Evolutionary conservation across 2,329 filamentous ascomycete genomes (phyloP), one percentile per base, ranked within the genome.

Genomic region (Fusarium subglutinans): DNA sequence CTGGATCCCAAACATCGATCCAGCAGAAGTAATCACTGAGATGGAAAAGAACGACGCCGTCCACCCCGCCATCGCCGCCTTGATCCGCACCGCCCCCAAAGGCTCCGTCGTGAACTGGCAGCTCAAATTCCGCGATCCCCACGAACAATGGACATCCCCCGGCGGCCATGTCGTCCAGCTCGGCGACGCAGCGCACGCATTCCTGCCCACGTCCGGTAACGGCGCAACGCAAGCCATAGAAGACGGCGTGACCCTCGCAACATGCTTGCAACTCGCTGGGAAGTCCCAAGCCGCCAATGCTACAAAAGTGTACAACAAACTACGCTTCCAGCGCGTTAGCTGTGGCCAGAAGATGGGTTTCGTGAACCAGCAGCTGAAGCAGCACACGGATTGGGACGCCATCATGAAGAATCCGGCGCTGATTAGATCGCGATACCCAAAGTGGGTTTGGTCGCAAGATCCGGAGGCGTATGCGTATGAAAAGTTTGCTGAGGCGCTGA

Each of bases 31-130:
- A 9, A 67, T 73, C 26, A 35, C 61, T 2, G 70, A 51, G 0
- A 73, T 73, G 70, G 70, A 73, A 9, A 74, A 73, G 70, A 73
- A 71, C 35, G 62, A 60, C 7, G 56, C 70, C 3, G 70, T 73
- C 1, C 70, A 73, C 4, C 70, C 70, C 1, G 70, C 70, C 0
- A 58, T 73, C 10, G 70, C 70, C 8, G 70, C 70, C 5, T 41
- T 73, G 9, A 67, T 73, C 35, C 59, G 62, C 17, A 73, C 70
- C 3, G 70, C 70, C 3, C 70, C 70, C 7, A 73, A 73, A 43
- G 70, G 66, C 9, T 73, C 70, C 4, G 70, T 73, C 0, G 70
- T 73, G 5, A 73, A 73, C 40, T 73, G 70, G 70, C 70, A 73
- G 9, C 70, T 73, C 38, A 73, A 73, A 14, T 73, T 73, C 43